These are phyloP conservation scores for Pseudopyricularia cyperi DNA, from an alignment of 2,329 filamentous ascomycete species.

Conservation along the genomic window DNA sequence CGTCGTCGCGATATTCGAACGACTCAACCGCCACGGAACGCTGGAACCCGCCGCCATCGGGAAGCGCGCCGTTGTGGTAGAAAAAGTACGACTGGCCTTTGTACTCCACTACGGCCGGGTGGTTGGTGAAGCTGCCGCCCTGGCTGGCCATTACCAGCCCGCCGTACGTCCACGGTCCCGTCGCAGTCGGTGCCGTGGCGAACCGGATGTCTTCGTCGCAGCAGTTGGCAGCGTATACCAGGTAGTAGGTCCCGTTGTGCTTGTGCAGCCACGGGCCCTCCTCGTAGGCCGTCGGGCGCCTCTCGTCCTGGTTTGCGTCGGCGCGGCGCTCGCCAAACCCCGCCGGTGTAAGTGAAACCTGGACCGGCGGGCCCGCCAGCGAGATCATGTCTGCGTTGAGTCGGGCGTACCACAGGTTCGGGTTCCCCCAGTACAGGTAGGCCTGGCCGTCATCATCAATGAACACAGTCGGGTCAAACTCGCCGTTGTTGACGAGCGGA, in stretches of 20 bases:
- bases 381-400: slow-evolving; percentile 26
- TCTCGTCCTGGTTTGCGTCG: not conserved
- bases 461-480: slow-evolving; percentile 22
- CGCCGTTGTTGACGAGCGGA: slow-evolving; percentile 19
- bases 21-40: slow-evolving; percentile 14
- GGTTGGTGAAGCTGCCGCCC: slow-evolving; percentile 16
- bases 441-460: slow-evolving; percentile 28
- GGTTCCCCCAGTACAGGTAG: slow-evolving; percentile 27
- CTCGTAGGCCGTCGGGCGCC: slow-evolving; percentile 11
- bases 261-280: slow-evolving; percentile 20
- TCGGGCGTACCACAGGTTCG: slow-evolving; percentile 22
- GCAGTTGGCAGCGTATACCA: slow-evolving; percentile 16
- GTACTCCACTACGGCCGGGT: slow-evolving; percentile 16
- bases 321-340: not conserved
- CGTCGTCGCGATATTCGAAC: slow-evolving; percentile 15
- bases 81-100: slow-evolving; percentile 16
- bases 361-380: slow-evolving; percentile 13
- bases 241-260: slow-evolving; percentile 15
- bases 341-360: slow-evolving; percentile 9
- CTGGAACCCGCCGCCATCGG: slow-evolving; percentile 14
- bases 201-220: slow-evolving; percentile 18
- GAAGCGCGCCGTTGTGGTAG: slow-evolving; percentile 19
- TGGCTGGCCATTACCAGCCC: slow-evolving; percentile 16
- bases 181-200: slow-evolving; percentile 12
- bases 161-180: slow-evolving; percentile 17